These are phyloP conservation scores for Phialocephala sp. DNA, from an alignment of 2,329 filamentous ascomycete species.

Conservation along the genomic window DNA sequence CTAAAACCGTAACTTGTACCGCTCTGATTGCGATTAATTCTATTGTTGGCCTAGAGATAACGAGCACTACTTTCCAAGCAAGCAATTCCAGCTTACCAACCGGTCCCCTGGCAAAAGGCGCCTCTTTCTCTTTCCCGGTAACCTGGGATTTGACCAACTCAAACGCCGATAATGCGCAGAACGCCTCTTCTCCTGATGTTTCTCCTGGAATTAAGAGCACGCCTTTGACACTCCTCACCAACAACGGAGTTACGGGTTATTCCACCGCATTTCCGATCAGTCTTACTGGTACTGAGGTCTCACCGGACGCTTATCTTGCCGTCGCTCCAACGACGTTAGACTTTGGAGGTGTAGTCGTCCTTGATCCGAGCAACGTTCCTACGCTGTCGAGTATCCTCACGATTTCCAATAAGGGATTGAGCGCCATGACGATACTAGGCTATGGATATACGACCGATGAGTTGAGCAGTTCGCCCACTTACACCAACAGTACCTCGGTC, in stretches of 20 bases:
- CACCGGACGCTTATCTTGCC: constrained; percentile 40
- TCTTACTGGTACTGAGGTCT: constrained; percentile 45
- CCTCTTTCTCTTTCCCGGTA: constrained; percentile 44
- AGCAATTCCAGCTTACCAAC: constrained; percentile 43
- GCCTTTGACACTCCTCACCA: constrained; percentile 44
- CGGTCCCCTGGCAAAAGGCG: constrained; percentile 40
- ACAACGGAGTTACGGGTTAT: constrained; percentile 44
- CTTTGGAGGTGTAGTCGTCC: constrained; percentile 44
- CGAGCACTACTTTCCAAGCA: constrained; percentile 41
- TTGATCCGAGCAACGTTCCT: constrained; percentile 29
- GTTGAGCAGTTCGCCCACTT: constrained; percentile 31
- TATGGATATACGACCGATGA: constrained; percentile 42
- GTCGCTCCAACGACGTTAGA: constrained; percentile 43
- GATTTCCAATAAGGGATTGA: constrained; percentile 44
- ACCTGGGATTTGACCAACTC: constrained; percentile 42
- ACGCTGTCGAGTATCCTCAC: constrained; percentile 40
- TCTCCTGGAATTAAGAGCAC: constrained; percentile 45
- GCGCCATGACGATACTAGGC: constrained; percentile 42
- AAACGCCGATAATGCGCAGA: constrained; percentile 22
- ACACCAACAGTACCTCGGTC: constrained; percentile 35
- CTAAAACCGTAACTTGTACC: constrained; percentile 40
- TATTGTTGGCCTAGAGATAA: constrained; percentile 41
- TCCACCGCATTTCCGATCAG: constrained; percentile 44
- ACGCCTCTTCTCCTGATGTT: constrained; percentile 29
- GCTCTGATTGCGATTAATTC: constrained; percentile 44